Percentiles rank a stretch among this genome's conserved stretches.
Evolutionary conservation across 768 basidiomycete genomes (phyloP).

Genomic region (Zangia roseola): DNA sequence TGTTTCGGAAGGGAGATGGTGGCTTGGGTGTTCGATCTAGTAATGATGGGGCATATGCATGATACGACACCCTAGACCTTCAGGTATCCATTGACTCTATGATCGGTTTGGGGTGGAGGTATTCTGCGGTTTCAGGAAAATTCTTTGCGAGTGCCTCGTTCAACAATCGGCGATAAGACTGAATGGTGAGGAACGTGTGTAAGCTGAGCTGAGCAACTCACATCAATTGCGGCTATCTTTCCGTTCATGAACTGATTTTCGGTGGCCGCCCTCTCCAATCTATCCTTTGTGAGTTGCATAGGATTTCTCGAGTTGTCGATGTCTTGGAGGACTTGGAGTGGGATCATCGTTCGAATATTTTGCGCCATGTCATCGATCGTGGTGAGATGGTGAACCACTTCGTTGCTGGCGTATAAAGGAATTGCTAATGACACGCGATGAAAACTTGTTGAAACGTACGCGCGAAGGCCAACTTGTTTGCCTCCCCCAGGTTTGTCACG

Average conservation of each 20-base stretch:
- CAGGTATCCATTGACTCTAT: conserved; percentile 10
- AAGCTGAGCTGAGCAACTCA: conserved; percentile 32
- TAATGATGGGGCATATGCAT: not conserved
- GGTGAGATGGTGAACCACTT: conserved; percentile 66
- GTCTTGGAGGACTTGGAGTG: conserved; percentile 72
- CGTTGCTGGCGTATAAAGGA: conserved; percentile 49
- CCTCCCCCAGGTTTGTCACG: conserved; percentile 65
- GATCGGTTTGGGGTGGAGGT: conserved; percentile 18
- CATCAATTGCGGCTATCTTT: conserved; percentile 76
- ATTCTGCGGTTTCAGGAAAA: conserved; percentile 56
- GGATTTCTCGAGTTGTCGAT: conserved; percentile 82
- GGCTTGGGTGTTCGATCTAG: conserved; percentile 1
- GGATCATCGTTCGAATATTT: conserved; percentile 61
- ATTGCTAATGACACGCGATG: not conserved
- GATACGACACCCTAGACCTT: not conserved
- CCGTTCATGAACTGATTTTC: conserved; percentile 94
- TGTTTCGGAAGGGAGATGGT: not conserved
- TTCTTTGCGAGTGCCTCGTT: conserved; percentile 69
- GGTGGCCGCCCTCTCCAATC: conserved; percentile 78
- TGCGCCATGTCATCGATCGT: conserved; percentile 69
- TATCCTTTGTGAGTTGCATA: conserved; percentile 76
- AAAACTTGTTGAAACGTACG: conserved; percentile 42
- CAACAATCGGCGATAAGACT: conserved; percentile 71
- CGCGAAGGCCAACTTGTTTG: conserved; percentile 76
- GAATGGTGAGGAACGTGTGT: conserved; percentile 2